Evolutionary conservation across 2,329 filamentous ascomycete genomes (phyloP).

Genomic region (Fusarium sp.): DNA sequence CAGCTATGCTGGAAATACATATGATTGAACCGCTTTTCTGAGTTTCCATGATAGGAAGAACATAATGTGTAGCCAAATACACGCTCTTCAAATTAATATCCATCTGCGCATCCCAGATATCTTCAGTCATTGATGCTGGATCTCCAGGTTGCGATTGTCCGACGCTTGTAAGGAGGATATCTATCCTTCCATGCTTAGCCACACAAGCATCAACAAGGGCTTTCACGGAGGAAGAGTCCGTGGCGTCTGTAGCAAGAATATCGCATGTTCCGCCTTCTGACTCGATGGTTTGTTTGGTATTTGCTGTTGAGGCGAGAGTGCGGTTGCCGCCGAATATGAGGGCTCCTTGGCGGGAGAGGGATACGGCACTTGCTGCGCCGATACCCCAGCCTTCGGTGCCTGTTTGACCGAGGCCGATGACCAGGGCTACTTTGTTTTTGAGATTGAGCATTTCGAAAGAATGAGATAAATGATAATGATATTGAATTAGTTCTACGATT

Average conservation of each 20-base stretch:
- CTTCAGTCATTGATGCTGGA: slow-evolving; percentile 61
- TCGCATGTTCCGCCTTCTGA: slow-evolving; percentile 51
- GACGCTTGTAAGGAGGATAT: slow-evolving; percentile 71
- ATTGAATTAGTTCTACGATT: not conserved
- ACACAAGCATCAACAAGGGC: slow-evolving; percentile 64
- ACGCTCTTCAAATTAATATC: slow-evolving; percentile 68
- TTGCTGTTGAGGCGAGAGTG: slow-evolving; percentile 54
- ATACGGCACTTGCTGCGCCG: slow-evolving; percentile 61
- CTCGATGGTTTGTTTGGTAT: slow-evolving; percentile 55
- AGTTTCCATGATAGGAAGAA: slow-evolving; percentile 65
- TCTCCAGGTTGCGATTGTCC: slow-evolving; percentile 66
- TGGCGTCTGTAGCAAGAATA: slow-evolving; percentile 63
- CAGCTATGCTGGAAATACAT: slow-evolving; percentile 63
- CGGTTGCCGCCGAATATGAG: slow-evolving; percentile 64
- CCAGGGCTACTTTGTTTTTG: slow-evolving; percentile 57
- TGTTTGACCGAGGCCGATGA: slow-evolving; percentile 60
- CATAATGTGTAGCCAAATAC: slow-evolving; percentile 64
- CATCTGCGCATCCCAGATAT: slow-evolving; percentile 64
- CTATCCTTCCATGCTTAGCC: slow-evolving; percentile 64
- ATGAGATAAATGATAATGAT: not conserved
- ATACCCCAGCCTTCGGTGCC: slow-evolving; percentile 62
- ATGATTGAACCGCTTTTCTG: slow-evolving; percentile 59
- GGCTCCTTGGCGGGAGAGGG: slow-evolving; percentile 61
- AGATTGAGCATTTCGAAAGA: slow-evolving; percentile 53
- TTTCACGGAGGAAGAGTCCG: slow-evolving; percentile 63